Conservation (phyloP, 2,329 filamentous ascomycete species). For the Xylariomycetidae sp. region DNA sequence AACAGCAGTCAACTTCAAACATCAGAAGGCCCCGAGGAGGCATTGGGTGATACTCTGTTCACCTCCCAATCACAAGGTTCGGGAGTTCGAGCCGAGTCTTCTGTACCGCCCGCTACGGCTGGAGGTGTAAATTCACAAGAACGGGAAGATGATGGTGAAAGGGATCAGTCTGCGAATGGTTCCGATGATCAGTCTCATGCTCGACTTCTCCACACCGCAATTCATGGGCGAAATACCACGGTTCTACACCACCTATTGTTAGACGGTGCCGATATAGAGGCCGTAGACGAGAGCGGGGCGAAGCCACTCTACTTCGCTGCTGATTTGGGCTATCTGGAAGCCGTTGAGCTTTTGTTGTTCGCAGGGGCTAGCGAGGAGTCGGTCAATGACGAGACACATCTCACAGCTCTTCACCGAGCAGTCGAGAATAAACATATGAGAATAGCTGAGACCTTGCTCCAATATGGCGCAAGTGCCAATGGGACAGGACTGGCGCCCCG, state of each 20-base stretch:
- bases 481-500: background rate
- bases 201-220: too few relatives aligned
- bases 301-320: constrained; percentile 1
- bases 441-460: background rate
- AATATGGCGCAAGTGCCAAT: background rate
- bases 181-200: too few relatives aligned
- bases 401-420: constrained; percentile 1
- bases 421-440: background rate
- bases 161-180: too few relatives aligned
- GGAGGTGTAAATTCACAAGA: too few relatives aligned
- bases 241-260: background rate
- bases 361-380: constrained; percentile 1
- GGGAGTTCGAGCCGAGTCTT: too few relatives aligned
- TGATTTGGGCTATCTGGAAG: background rate
- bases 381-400: background rate
- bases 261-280: background rate
- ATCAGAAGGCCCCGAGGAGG: too few relatives aligned
- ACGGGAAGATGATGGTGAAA: too few relatives aligned
- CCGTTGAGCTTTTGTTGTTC: background rate
- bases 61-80: too few relatives aligned
- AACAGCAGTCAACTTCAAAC: too few relatives aligned
- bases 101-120: too few relatives aligned
- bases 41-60: too few relatives aligned
- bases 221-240: too few relatives aligned
- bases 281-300: background rate